These are phyloP conservation scores for Colletotrichum acutatum DNA, from an alignment of 2,329 filamentous ascomycete genomes.

Conservation along the genomic window DNA sequence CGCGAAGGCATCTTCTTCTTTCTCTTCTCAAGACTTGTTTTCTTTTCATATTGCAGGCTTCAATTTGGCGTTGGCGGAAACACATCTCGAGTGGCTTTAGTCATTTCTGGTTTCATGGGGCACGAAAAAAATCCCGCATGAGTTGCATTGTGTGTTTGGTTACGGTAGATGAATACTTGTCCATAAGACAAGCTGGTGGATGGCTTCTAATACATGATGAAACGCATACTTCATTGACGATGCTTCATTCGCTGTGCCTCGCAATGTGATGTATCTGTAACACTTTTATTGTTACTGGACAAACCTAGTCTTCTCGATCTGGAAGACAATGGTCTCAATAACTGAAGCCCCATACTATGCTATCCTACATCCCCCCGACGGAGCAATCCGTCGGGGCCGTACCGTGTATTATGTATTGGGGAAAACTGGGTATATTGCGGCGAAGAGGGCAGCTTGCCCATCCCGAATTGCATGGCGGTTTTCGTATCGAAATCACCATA, in stretches of 20 bases:
- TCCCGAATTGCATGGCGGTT: too few relatives aligned
- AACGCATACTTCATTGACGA: slow-evolving; percentile 24
- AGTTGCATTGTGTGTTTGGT: slow-evolving; percentile 17
- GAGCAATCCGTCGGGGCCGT: too few relatives aligned
- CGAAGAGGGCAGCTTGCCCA: too few relatives aligned
- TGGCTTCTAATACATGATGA: slow-evolving; percentile 37
- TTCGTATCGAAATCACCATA: too few relatives aligned
- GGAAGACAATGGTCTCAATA: too few relatives aligned
- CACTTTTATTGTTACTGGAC: neutral
- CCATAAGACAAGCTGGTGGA: slow-evolving; percentile 28
- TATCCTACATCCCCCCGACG: too few relatives aligned
- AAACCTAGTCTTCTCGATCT: neutral
- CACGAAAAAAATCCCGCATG: slow-evolving; percentile 34
- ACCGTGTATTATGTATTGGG: too few relatives aligned
- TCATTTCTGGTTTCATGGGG: slow-evolving; percentile 29
- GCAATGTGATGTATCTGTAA: neutral
- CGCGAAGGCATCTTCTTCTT: slow-evolving; percentile 14
- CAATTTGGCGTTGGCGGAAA: slow-evolving; percentile 25
- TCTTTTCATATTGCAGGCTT: slow-evolving; percentile 16
- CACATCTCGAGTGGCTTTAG: slow-evolving; percentile 14
- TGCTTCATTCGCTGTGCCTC: neutral
- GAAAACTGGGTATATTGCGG: too few relatives aligned
- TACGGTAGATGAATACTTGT: slow-evolving; percentile 31
- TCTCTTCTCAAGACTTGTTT: slow-evolving; percentile 8
- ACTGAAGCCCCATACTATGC: too few relatives aligned